Evolutionary conservation across 805 yeast species (phyloP), one percentile per base, ranked within the genome.

Genomic region (Saturnispora zaruensis): DNA sequence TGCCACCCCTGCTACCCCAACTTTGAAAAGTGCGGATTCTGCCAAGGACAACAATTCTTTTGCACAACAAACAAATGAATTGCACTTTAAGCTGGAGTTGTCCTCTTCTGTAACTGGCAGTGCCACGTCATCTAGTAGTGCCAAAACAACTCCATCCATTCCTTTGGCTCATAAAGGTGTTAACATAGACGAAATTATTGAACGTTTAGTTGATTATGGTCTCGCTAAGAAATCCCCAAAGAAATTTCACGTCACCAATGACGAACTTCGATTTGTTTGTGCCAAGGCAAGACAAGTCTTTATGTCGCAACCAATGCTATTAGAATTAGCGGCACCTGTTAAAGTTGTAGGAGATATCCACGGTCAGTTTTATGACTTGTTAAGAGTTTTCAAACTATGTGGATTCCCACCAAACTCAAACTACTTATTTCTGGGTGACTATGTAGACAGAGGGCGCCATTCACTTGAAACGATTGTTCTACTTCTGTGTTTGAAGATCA

Each of bases 301-400:
- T 49, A 59, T 82, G 62, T 70, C 67, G 8, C 90, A 83, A 57
- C 89, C 90, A 7, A 74, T 82, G 32, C 62, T 83, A 47, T 68
- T 83, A 52, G 78, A 80, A 55, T 66, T 83, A 53, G 80, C 84
- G 2, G 84, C 93, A 0, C 90, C 93, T 0, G 91, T 85, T 3
- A 86, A 86, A 63, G 78, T 86, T 51, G 91, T 85, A 6, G 93
- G 93, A 41, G 89, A 87, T 66, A 82, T 86, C 49, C 93, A 86
- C 66, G 95, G 83, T 3, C 83, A 78, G 56, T 78, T 73, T 57
- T 66, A 68, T 55, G 83, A 78, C 60, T 68, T 78, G 54, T 61
- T 77, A 37, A 62, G 83, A 48, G 76, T 78, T 34, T 77, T 78
- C 62, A 75, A 76, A 58, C 65, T 72, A n/a, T 76, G 81, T 60